phyloP scores from a whole-genome alignment of 2,329 filamentous ascomycete species.

The Boeremia lycopersici region DNA sequence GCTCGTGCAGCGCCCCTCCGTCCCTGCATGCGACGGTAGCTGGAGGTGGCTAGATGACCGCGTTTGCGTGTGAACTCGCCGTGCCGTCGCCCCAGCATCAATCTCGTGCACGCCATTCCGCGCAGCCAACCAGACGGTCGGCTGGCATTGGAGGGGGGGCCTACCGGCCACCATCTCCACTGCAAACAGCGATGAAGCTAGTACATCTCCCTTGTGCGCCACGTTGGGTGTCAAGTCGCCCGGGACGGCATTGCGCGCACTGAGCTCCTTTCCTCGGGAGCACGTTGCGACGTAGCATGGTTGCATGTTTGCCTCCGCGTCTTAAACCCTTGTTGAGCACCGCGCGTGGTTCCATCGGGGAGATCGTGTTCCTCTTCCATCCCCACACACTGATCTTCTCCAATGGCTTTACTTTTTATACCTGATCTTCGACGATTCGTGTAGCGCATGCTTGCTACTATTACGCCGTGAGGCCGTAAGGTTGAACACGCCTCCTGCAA shows the following conservation, averaged over 20 bases:
- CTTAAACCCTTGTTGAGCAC: constrained; percentile 12
- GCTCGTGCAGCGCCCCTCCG: constrained; percentile 6
- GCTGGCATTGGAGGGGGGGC: constrained; percentile 1
- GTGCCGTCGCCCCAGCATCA: constrained; percentile 2
- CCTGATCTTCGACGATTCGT: constrained; percentile 1
- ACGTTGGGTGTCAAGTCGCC: constrained; percentile 16
- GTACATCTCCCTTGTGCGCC: constrained; percentile 8
- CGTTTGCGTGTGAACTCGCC: neutral
- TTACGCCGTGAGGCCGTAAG: neutral
- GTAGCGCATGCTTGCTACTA: constrained; percentile 2
- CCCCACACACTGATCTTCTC: constrained; percentile 5
- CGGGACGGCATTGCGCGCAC: constrained; percentile 1
- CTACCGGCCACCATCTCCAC: constrained; percentile 7
- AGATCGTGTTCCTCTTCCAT: constrained; percentile 10
- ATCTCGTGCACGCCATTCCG: neutral
- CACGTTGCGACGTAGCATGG: neutral
- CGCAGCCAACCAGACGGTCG: constrained; percentile 1
- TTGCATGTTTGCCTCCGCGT: neutral
- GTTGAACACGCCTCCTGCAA: neutral
- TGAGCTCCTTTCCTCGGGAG: constrained; percentile 3
- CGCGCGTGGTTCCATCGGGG: constrained; percentile 4
- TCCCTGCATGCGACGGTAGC: neutral
- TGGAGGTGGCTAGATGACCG: constrained; percentile 2
- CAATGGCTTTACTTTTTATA: constrained; percentile 1
- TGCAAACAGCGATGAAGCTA: constrained; percentile 12